A percentile compares a stretch with the other conserved stretches of the same genome.
phyloP scores from a whole-genome alignment of 1,139 yeast genomes.

The Kodamaea fungicola region DNA sequence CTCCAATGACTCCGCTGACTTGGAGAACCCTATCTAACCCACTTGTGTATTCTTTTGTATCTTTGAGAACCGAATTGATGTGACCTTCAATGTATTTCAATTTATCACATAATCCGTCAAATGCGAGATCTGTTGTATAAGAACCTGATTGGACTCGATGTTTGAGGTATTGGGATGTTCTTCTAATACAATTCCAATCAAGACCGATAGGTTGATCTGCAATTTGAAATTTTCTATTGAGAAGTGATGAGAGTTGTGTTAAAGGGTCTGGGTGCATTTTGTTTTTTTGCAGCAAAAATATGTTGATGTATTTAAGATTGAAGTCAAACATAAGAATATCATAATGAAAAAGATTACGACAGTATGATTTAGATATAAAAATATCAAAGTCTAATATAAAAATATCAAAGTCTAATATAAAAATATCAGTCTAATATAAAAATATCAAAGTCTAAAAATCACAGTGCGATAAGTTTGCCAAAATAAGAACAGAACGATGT shows the following conservation, averaged over 20 bases:
- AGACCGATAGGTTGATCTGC: constrained; percentile 14
- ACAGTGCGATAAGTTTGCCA: too few relatives aligned
- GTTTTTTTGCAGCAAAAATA: constrained; percentile 3
- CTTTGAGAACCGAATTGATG: constrained; percentile 19
- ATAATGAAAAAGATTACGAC: not conserved
- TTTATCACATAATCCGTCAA: constrained; percentile 24
- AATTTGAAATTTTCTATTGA: constrained; percentile 13
- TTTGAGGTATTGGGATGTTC: constrained; percentile 30
- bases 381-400: too few relatives aligned
- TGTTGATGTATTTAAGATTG: too few relatives aligned
- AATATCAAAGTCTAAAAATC: too few relatives aligned
- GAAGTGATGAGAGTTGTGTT: constrained; percentile 1
- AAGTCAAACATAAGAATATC: not conserved
- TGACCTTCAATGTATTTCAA: constrained; percentile 16
- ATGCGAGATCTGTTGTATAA: constrained; percentile 37
- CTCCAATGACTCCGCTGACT: constrained; percentile 17
- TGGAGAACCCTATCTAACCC: constrained; percentile 13
- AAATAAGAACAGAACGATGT: too few relatives aligned
- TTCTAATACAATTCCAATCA: constrained; percentile 26
- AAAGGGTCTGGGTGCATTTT: not conserved
- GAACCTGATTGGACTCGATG: constrained; percentile 27
- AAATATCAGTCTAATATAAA: too few relatives aligned
- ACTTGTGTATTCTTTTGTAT: constrained; percentile 14
- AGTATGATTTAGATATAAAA: too few relatives aligned
- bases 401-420: too few relatives aligned